Evolutionary conservation across 1,284 basidiomycete species (phyloP).

Genomic region (Apiotrichum domesticum): DNA sequence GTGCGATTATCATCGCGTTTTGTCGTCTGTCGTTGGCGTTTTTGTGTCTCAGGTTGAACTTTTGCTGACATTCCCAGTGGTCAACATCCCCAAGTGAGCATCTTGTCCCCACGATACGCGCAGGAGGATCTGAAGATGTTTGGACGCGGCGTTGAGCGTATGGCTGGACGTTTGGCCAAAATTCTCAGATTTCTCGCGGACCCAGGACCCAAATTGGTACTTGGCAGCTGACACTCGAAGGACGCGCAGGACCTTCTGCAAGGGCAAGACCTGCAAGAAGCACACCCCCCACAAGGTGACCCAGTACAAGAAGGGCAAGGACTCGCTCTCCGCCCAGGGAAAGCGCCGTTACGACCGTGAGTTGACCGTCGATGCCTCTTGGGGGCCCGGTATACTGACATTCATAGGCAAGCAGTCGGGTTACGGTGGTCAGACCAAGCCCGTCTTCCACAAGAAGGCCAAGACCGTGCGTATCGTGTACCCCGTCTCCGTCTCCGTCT

Average conservation of each 20-base stretch:
- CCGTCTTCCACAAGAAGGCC: slow-evolving; percentile 86
- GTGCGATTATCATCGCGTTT: too few species aligned
- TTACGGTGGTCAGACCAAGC: slow-evolving; percentile 99
- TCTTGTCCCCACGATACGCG: background rate
- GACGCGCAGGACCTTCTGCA: slow-evolving; percentile 64
- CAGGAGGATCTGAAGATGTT: background rate
- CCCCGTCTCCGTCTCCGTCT: background rate
- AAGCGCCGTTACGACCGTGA: slow-evolving; percentile 97
- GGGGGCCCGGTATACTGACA: background rate
- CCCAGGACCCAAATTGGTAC: too few species aligned
- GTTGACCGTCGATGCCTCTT: slow-evolving; percentile 7
- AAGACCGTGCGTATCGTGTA: slow-evolving; percentile 39
- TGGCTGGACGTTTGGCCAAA: too few species aligned
- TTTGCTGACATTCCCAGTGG: background rate
- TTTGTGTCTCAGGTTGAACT: background rate
- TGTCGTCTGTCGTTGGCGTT: too few species aligned
- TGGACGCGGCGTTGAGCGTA: too few species aligned
- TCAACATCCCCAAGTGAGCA: slow-evolving; percentile 7
- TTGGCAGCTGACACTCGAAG: slow-evolving; percentile 15
- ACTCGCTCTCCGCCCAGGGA: slow-evolving; percentile 92
- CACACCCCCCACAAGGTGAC: slow-evolving; percentile 98
- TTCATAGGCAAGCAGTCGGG: slow-evolving; percentile 74
- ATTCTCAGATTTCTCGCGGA: too few species aligned
- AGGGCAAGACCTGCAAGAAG: slow-evolving; percentile 97
- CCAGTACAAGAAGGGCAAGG: slow-evolving; percentile 98